Evolutionary conservation across 805 yeast species (phyloP), one percentile per base, ranked within the genome.

Genomic region (Candida ortonii): DNA sequence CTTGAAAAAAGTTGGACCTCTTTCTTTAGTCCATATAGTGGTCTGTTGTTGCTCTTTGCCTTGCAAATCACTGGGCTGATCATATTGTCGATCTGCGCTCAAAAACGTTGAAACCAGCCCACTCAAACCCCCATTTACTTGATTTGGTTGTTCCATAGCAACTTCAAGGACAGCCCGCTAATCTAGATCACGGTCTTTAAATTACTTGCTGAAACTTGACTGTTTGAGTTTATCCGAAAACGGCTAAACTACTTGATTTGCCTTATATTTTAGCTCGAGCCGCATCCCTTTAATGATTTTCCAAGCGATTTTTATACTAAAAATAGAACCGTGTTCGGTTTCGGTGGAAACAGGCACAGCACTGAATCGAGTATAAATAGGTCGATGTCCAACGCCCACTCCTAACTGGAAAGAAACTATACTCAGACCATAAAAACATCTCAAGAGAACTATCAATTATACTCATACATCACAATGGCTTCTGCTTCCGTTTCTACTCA

Each of bases 391-490:
- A n/a, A n/a, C n/a, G n/a, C n/a, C n/a, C n/a, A n/a, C n/a, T n/a
- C n/a, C n/a, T n/a, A n/a, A n/a, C n/a, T n/a, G n/a, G n/a, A n/a
- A n/a, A n/a, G n/a, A n/a, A n/a, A n/a, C n/a, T n/a, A n/a, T n/a
- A n/a, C n/a, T n/a, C n/a, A n/a, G n/a, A n/a, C n/a, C n/a, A n/a
- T n/a, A n/a, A n/a, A n/a, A n/a, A n/a, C n/a, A n/a, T n/a, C n/a
- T n/a, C n/a, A 8, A 16, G n/a, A 16, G 12, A n/a, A 9, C 15
- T 9, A 26, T 16, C 7, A 9, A 12, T n/a, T 26, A 7, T 7
- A 26, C 28, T n/a, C n/a, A n/a, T n/a, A n/a, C n/a, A n/a, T n/a
- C 17, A 37, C 37, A 33, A 47, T 49, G 42, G 40, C 52, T 33
- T 49, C 52, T 30, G 39, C 49, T 8, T 31, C 50, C 13, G 28